Evolutionary conservation across 257 asterid species (phyloP).

Genomic region (Ilex asprella): DNA sequence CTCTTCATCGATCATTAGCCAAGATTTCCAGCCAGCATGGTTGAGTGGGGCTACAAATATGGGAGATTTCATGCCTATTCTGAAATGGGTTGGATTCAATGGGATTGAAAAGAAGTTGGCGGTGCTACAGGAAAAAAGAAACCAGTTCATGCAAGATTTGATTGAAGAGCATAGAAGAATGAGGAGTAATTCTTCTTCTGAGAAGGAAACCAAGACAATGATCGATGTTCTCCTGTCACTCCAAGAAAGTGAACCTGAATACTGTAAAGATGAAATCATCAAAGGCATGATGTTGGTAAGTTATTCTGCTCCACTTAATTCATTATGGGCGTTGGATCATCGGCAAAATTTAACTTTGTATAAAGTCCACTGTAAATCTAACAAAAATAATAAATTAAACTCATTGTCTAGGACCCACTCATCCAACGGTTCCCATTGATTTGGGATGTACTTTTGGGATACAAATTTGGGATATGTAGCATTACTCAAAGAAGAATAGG

Average conservation of each 20-base stretch:
- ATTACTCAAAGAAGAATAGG: too few species aligned
- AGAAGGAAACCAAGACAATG: slow-evolving; percentile 24
- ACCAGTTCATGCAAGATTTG: slow-evolving; percentile 39
- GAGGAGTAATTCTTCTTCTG: background rate
- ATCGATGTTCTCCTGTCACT: slow-evolving; percentile 42
- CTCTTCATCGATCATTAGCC: background rate
- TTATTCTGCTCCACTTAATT: too few species aligned
- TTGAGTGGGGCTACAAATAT: slow-evolving; percentile 28
- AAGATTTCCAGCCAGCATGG: background rate
- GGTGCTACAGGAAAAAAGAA: slow-evolving; percentile 34
- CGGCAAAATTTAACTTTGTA: too few species aligned
- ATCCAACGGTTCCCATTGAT: too few species aligned
- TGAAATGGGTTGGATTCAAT: slow-evolving; percentile 51
- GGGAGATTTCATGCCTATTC: slow-evolving; percentile 53
- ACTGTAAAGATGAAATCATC: slow-evolving; percentile 45
- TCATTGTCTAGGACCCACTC: too few species aligned
- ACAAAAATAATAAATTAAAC: too few species aligned
- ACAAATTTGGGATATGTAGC: too few species aligned
- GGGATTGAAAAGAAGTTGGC: slow-evolving; percentile 30
- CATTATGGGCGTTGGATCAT: too few species aligned
- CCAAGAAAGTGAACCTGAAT: slow-evolving; percentile 36
- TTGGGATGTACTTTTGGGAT: too few species aligned
- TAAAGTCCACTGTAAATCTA: too few species aligned
- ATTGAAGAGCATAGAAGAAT: slow-evolving; percentile 36
- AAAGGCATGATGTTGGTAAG: slow-evolving; percentile 36